A percentile compares a stretch with the other conserved stretches of the same genome.
Conservation (phyloP, 495 filamentous ascomycete genomes). For the Baudoinia panamericana region DNA sequence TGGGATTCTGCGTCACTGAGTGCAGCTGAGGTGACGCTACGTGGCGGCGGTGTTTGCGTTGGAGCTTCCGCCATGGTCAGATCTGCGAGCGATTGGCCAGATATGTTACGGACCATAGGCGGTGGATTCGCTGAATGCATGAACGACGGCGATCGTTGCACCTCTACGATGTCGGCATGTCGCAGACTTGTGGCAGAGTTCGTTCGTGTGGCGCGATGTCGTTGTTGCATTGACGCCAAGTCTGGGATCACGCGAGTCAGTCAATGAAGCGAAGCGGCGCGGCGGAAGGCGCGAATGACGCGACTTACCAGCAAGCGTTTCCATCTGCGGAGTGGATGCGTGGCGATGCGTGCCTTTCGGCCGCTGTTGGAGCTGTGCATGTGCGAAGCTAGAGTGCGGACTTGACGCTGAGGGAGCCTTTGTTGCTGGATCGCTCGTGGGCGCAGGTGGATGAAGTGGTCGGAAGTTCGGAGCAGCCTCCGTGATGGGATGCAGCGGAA, state of each 20-base stretch:
- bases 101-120: slow-evolving; percentile 39
- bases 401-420: slow-evolving; percentile 19
- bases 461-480: slow-evolving; percentile 19
- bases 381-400: slow-evolving; percentile 14
- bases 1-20: slow-evolving; percentile 43
- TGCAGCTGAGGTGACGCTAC: slow-evolving; percentile 36
- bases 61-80: slow-evolving; percentile 45
- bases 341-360: slow-evolving; percentile 26
- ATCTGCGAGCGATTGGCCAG: slow-evolving; percentile 42
- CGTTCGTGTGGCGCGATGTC: slow-evolving; percentile 40
- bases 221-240: slow-evolving; percentile 53
- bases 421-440: neutral
- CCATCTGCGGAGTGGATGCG: slow-evolving; percentile 48
- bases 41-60: slow-evolving; percentile 33
- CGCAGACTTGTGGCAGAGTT: slow-evolving; percentile 34
- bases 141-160: slow-evolving; percentile 33
- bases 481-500: slow-evolving; percentile 16
- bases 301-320: slow-evolving; percentile 41
- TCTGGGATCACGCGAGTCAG: slow-evolving; percentile 28
- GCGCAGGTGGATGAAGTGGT: neutral
- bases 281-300: neutral
- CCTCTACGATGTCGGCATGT: slow-evolving; percentile 36
- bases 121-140: slow-evolving; percentile 35
- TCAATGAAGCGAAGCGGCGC: neutral
- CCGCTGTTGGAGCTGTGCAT: slow-evolving; percentile 16